phyloP scores from a whole-genome alignment of 495 filamentous ascomycete species.

The Hypoxylon trugodes region DNA sequence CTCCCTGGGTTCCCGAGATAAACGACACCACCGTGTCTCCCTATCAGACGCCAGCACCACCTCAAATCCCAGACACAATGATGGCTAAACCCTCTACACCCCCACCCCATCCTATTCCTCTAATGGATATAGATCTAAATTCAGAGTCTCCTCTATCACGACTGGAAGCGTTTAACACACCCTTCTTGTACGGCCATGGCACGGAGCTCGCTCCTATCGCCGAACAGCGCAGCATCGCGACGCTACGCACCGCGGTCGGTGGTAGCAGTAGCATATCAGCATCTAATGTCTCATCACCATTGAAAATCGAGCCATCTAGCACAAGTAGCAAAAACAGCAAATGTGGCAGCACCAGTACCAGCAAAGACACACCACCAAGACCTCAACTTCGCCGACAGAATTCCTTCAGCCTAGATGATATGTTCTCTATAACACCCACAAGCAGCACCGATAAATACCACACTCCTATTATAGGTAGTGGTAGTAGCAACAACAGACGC shows the following conservation, averaged over 20 bases:
- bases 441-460: no score
- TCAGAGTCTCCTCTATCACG: constrained; percentile 37
- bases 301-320: constrained; percentile 38
- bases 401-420: constrained; percentile 48
- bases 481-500: not conserved
- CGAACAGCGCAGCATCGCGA: constrained; percentile 49
- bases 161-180: constrained; percentile 30
- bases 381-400: constrained; percentile 34
- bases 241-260: constrained; percentile 28
- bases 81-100: constrained; percentile 28
- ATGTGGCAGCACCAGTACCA: not conserved
- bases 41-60: constrained; percentile 33
- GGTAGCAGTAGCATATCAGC: constrained; percentile 23
- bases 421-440: constrained; percentile 29
- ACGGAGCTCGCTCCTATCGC: constrained; percentile 51
- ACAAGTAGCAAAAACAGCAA: constrained; percentile 15
- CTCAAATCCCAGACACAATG: not conserved
- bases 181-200: constrained; percentile 52
- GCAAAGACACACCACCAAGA: not conserved
- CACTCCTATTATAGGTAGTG: no score
- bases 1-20: constrained; percentile 41
- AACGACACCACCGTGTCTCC: constrained; percentile 38
- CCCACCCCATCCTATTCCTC: constrained; percentile 7
- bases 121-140: constrained; percentile 35
- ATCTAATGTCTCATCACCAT: constrained; percentile 40